Conservation (phyloP, 805 yeast species). For the Yamadazyma olivae region DNA sequence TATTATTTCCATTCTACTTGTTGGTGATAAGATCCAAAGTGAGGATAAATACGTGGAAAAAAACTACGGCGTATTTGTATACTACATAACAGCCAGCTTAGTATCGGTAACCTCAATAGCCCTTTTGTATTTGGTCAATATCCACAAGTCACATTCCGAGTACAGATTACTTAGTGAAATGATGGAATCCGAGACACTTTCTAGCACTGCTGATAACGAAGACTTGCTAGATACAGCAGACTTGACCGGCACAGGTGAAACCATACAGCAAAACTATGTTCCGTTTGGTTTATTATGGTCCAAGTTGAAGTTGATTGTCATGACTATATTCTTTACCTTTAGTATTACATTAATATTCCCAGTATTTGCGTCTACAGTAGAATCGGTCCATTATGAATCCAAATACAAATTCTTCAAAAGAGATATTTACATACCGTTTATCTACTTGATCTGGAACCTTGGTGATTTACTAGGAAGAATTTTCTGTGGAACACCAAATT, state of each 20-base stretch:
- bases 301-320: conserved; percentile 60
- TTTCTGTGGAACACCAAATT: conserved; percentile 51
- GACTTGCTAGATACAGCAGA: background rate
- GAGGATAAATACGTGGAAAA: conserved; percentile 23
- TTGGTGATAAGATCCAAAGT: conserved; percentile 29
- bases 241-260: background rate
- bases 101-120: conserved; percentile 42
- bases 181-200: background rate
- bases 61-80: conserved; percentile 40
- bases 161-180: conserved; percentile 15
- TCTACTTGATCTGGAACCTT: conserved; percentile 80
- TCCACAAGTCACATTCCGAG: conserved; percentile 20
- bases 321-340: conserved; percentile 72
- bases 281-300: conserved; percentile 60
- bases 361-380: conserved; percentile 76
- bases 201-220: background rate
- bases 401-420: conserved; percentile 41
- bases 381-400: conserved; percentile 42
- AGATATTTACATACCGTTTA: conserved; percentile 62
- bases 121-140: conserved; percentile 33
- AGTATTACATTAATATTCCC: conserved; percentile 79
- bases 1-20: conserved; percentile 49
- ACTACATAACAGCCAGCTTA: conserved; percentile 51
- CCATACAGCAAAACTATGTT: conserved; percentile 25
- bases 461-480: conserved; percentile 86